Conservation (phyloP, 202 grass and related monocot species). For the Hordeum pubiflorum region DNA sequence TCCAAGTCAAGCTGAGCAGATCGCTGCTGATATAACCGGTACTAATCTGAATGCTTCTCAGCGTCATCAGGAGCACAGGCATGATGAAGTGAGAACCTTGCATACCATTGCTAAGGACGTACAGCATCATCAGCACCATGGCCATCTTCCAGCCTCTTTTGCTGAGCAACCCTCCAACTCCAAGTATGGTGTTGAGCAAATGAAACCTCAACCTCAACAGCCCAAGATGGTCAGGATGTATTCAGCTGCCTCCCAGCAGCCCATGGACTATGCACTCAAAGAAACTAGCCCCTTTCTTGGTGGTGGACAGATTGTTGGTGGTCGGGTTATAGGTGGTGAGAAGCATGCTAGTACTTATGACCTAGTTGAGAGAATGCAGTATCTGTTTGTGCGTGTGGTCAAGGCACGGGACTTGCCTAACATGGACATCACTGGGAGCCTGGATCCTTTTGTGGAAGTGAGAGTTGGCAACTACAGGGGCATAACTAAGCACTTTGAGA, state of each 20-base stretch:
- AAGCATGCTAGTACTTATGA: constrained; percentile 89
- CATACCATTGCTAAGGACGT: constrained; percentile 52
- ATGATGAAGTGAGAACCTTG: constrained; percentile 45
- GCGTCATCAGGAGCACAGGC: constrained; percentile 24
- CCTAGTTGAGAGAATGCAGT: constrained; percentile 93
- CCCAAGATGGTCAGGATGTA: constrained; percentile 74
- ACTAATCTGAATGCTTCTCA: constrained; percentile 33
- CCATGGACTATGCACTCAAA: constrained; percentile 82
- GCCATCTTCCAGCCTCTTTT: constrained; percentile 43
- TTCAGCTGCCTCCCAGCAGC: constrained; percentile 80
- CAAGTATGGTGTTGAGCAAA: constrained; percentile 51
- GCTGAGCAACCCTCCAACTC: constrained; percentile 47
- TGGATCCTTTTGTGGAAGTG: constrained; percentile 90
- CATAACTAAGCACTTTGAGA: constrained; percentile 86
- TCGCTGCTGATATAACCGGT: constrained; percentile 46
- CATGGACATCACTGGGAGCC: constrained; percentile 81
- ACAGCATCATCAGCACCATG: constrained; percentile 34
- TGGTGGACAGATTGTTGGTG: constrained; percentile 87
- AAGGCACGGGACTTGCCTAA: constrained; percentile 82
- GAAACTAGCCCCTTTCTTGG: constrained; percentile 91
- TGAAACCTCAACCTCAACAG: constrained; percentile 54
- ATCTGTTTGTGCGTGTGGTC: constrained; percentile 91
- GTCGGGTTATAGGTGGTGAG: constrained; percentile 72
- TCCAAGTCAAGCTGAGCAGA: constrained; percentile 52
- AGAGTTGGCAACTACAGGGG: constrained; percentile 90